These are phyloP conservation scores for Alternaria sp. DNA, from an alignment of 2,329 filamentous ascomycete genomes.

Conservation along the genomic window DNA sequence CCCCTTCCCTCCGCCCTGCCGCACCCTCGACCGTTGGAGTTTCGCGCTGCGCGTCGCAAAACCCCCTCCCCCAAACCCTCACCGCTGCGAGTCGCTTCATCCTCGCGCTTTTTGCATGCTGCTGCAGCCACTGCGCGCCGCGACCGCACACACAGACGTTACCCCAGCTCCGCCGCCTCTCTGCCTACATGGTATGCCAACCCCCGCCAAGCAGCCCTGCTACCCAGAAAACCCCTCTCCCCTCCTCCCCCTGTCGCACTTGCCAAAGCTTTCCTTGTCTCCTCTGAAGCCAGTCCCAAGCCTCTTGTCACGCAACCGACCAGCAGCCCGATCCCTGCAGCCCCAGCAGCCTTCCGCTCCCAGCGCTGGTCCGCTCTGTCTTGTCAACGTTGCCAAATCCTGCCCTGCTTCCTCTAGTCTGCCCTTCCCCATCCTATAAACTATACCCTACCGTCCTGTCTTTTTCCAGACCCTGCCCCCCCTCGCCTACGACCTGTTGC, in stretches of 20 bases:
- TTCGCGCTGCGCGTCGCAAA: conserved; percentile 33
- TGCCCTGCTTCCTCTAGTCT: conserved; percentile 40
- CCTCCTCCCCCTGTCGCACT: conserved; percentile 43
- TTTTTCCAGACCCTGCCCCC: conserved; percentile 46
- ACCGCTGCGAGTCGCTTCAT: conserved; percentile 41
- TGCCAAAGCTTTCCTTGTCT: conserved; percentile 34
- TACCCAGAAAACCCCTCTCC: conserved; percentile 38
- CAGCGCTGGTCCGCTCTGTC: conserved; percentile 45
- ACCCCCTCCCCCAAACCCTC: conserved; percentile 36
- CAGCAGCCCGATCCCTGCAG: conserved; percentile 48
- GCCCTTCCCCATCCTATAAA: conserved; percentile 48
- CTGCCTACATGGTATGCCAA: conserved; percentile 56
- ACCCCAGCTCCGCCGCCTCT: conserved; percentile 49
- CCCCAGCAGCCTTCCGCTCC: conserved; percentile 37
- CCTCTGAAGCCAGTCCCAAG: conserved; percentile 36
- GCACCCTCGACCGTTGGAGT: conserved; percentile 46
- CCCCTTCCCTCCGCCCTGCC: conserved; percentile 25
- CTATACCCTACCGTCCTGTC: conserved; percentile 45
- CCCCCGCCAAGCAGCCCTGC: conserved; percentile 51
- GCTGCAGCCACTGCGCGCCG: conserved; percentile 52
- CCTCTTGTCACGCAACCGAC: conserved; percentile 40
- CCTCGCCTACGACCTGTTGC: conserved; percentile 45
- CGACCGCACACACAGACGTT: conserved; percentile 41
- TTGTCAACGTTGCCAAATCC: conserved; percentile 40
- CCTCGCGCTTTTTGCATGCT: conserved; percentile 51